Base-by-base conservation (phyloP, 345 rosid genomes). In the Excoecaria cochinchinensis region DNA sequence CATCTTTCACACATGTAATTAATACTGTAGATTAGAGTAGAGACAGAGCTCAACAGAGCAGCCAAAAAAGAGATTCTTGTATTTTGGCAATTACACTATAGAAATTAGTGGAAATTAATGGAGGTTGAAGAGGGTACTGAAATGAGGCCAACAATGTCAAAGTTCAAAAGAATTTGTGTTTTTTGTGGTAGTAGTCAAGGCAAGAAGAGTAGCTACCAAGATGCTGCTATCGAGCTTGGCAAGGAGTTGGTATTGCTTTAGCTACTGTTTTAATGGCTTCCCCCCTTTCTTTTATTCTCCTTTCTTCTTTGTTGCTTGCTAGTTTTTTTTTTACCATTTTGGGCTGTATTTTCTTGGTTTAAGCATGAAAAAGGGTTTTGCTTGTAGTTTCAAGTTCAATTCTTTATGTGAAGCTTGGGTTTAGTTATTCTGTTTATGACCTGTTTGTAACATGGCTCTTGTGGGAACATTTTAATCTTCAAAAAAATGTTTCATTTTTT, bases 121-220 rank as follows among this genome's bases (percentile, higher is more conserved):
- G 90, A 87, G 76, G 60, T 72, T 11, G 82, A 31, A 31, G 31
- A 79, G 71, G 76, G 78, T 22, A 11, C 76, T 64, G 79, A 82
- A 55, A 81, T 80, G 69, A 84, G 83, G 62, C 77, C 63, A 74
- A 79, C 82, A 21, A 17, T 38, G 16, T 80, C 83, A 24, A 86
- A 74, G 81, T 94, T 94, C 89, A 90, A 84, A 77, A 94, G 90
- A 81, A 85, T 94, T 60, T 94, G 98, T 84, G 98, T 94, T 80
- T 94, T 94, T 74, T 94, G 98, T 82, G 98, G 98, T 46, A 92
- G 98, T 80, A 92, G 97, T 78, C 83, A 90, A 22, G 98, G 98
- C 53, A 90, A 91, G 78, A 94, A 90, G 74, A 79, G 69, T 74
- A 87, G 85, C 71, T 92, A 90, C 70, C 89, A 73, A 78, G 97